Conservation (phyloP, 352 stramenopile genomes). For the Globisporangium radiosum region DNA sequence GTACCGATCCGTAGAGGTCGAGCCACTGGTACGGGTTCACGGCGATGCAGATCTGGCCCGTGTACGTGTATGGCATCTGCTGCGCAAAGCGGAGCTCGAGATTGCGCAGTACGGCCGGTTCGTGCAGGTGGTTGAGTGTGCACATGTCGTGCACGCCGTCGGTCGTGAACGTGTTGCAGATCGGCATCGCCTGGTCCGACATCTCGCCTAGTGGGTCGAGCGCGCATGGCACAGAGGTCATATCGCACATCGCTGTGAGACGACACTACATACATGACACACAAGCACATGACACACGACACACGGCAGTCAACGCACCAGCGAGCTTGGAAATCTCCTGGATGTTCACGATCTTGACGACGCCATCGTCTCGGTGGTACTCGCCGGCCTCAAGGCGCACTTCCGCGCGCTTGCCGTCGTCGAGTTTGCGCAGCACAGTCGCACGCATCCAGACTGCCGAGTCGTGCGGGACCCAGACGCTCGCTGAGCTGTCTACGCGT, state of each 20-base stretch:
- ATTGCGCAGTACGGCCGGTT: constrained; percentile 74
- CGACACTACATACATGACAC: neutral
- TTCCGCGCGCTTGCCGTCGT: constrained; percentile 38
- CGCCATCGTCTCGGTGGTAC: constrained; percentile 52
- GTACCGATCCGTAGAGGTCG: constrained; percentile 51
- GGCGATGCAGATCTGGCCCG: constrained; percentile 70
- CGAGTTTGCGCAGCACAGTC: constrained; percentile 49
- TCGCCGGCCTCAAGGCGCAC: constrained; percentile 55
- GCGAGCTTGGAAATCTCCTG: constrained; percentile 55
- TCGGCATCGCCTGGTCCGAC: constrained; percentile 71
- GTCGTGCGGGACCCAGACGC: constrained; percentile 78
- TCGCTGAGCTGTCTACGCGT: constrained; percentile 57
- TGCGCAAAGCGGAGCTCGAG: constrained; percentile 61
- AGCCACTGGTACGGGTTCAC: constrained; percentile 84
- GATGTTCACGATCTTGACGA: constrained; percentile 57
- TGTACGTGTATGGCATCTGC: constrained; percentile 79
- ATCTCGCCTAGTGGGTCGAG: constrained; percentile 34
- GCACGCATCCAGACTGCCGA: constrained; percentile 75
- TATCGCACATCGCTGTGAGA: neutral
- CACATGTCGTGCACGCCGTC: constrained; percentile 73
- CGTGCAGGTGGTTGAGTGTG: constrained; percentile 75
- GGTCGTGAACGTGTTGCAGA: constrained; percentile 71
- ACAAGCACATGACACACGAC: too few species aligned
- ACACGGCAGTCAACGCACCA: constrained; percentile 12
- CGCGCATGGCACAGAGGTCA: too few species aligned